Conservation (phyloP, 352 stramenopile genomes). For the Phytophthora hybrid region DNA sequence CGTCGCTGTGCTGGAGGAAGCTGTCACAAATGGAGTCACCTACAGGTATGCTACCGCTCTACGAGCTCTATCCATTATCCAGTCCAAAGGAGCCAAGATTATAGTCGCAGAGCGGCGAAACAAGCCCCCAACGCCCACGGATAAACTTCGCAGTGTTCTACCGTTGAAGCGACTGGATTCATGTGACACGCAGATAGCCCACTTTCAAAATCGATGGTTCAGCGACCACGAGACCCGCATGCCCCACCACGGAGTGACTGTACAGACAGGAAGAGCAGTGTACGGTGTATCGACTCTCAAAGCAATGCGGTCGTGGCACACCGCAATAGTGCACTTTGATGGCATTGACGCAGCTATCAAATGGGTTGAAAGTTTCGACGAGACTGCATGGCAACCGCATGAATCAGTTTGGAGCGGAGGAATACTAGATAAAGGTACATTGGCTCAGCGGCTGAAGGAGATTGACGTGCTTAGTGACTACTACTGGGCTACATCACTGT, state of each 20-base stretch:
- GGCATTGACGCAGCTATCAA: constrained; percentile 2
- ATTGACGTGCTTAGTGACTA: constrained; percentile 10
- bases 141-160: no score
- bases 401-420: background rate
- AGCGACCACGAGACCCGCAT: constrained; percentile 10
- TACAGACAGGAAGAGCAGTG: background rate
- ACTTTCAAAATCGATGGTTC: constrained; percentile 17
- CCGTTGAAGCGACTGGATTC: background rate
- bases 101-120: no score
- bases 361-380: constrained; percentile 3
- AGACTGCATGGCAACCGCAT: background rate
- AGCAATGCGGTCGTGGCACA: constrained; percentile 16
- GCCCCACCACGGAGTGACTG: background rate
- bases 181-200: constrained; percentile 1
- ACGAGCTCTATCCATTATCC: no score
- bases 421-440: background rate
- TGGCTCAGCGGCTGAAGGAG: background rate
- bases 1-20: background rate
- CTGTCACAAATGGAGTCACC: no score
- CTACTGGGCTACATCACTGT: constrained; percentile 10
- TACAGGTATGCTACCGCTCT: no score
- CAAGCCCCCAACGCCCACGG: no score
- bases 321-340: constrained; percentile 3
- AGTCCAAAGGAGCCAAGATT: no score
- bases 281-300: constrained; percentile 5